Evolutionary conservation across 2,329 filamentous ascomycete genomes (phyloP).

Genomic region (Penicillium sp.): DNA sequence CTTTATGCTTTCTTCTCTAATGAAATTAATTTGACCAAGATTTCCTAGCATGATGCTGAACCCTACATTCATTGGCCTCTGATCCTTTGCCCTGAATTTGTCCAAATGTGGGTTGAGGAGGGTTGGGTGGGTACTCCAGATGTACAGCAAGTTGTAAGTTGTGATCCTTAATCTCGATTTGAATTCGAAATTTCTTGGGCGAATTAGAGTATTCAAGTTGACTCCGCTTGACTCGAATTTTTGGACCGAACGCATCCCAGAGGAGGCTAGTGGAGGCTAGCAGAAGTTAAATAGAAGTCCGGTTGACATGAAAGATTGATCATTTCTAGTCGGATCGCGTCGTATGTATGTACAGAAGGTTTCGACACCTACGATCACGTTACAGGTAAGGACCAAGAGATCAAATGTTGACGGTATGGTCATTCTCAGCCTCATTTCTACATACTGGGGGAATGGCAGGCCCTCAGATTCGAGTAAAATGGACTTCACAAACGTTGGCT

Average conservation of each 20-base stretch:
- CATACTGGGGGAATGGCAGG: background rate
- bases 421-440: too few species aligned
- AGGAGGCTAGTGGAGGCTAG: background rate
- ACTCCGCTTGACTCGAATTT: background rate
- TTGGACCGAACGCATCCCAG: background rate
- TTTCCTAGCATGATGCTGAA: too few species aligned
- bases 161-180: background rate
- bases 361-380: too few species aligned
- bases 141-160: too few species aligned
- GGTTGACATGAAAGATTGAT: background rate
- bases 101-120: background rate
- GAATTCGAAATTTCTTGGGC: too few species aligned
- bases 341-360: too few species aligned
- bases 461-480: background rate
- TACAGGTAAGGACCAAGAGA: too few species aligned
- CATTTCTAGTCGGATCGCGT: background rate
- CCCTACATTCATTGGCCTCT: too few species aligned
- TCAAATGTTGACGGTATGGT: too few species aligned
- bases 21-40: too few species aligned
- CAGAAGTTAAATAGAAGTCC: background rate
- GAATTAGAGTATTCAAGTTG: background rate
- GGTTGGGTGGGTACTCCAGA: too few species aligned
- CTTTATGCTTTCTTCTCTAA: too few species aligned
- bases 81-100: background rate
- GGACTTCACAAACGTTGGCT: background rate